Conservation (phyloP, 768 basidiomycete species). For the Coprinopsis marcescibilis region DNA sequence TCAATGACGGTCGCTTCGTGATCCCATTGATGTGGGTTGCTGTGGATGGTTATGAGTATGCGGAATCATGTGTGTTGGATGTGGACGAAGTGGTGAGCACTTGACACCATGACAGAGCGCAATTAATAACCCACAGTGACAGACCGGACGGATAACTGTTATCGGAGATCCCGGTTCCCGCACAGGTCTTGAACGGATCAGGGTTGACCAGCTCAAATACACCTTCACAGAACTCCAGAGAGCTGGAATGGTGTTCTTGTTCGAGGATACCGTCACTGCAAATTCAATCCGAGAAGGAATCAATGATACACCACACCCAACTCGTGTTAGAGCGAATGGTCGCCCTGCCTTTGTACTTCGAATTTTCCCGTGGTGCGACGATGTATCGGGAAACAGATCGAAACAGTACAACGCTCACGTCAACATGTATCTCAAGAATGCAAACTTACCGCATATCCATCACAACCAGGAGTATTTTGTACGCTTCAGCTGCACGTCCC, state of each 20-base stretch:
- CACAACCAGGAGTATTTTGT: conserved; percentile 9
- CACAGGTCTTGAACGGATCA: not conserved
- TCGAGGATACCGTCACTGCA: not conserved
- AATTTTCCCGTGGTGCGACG: conserved; percentile 22
- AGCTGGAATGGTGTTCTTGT: not conserved
- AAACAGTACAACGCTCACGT: conserved; percentile 32
- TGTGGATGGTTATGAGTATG: conserved; percentile 8
- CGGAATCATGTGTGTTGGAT: conserved; percentile 11
- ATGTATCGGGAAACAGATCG: conserved; percentile 28
- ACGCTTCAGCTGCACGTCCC: conserved; percentile 5
- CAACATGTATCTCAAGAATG: conserved; percentile 1
- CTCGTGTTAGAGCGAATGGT: conserved; percentile 4
- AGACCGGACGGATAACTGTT: not conserved
- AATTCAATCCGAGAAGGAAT: not conserved
- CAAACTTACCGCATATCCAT: not conserved
- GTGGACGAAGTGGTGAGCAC: conserved; percentile 8
- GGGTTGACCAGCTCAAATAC: not conserved
- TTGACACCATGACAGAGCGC: too few species aligned
- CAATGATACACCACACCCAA: not conserved
- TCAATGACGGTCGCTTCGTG: conserved; percentile 12
- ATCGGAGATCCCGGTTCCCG: not conserved
- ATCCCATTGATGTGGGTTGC: conserved; percentile 20
- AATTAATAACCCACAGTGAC: not conserved
- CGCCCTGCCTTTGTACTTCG: conserved; percentile 11
- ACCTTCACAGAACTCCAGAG: not conserved